Base-by-base conservation (phyloP, 2,329 filamentous ascomycete genomes). In the Pestalotiopsis sp. region DNA sequence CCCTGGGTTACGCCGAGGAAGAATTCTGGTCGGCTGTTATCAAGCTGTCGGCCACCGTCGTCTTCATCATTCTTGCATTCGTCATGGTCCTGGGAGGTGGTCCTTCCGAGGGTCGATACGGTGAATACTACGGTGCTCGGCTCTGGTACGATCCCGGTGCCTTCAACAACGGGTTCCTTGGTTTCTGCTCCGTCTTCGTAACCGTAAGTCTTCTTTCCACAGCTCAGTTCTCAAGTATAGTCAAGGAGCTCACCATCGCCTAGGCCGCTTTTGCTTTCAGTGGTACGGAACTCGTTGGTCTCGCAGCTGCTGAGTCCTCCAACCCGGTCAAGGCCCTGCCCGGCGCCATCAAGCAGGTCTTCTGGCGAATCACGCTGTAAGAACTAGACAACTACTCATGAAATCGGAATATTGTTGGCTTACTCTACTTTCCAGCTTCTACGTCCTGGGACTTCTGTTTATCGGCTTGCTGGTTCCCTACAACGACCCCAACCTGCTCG, bases 281-380 rank as follows among this genome's bases (percentile, higher is more conserved):
- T 17, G 92, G 91, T 14, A 93, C 91, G 0, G 92, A 93, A 76
- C 83, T 93, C 2, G 91, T 93, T n/a, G 92, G 91, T 73, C 85
- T 94, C 2, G 91, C 91, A 3, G 91, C 91, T 0, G 91, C 91
- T 6, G 92, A 94, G 79, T 89, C 91, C 0, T 80, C 82, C 11
- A 93, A 93, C 75, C 92, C 92, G 0, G 86, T 89, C 68, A 90
- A 92, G 76, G 88, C 91, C 0, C 86, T 97, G 1, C 94, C 94
- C 0, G 90, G 89, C 1, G 94, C 94, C 4, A 91, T 95, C 75
- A 97, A 96, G 82, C 94, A 97, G 77, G 93, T 88, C 39, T 88
- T 88, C 69, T 88, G 86, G 85, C 84, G 86, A 72, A 87, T 88
- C 69, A 86, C 83, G 0, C 76, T 87, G 70, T 79, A 70, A 73